Conservation (phyloP, 1,284 basidiomycete species). For the Melampsora larici-populina region DNA sequence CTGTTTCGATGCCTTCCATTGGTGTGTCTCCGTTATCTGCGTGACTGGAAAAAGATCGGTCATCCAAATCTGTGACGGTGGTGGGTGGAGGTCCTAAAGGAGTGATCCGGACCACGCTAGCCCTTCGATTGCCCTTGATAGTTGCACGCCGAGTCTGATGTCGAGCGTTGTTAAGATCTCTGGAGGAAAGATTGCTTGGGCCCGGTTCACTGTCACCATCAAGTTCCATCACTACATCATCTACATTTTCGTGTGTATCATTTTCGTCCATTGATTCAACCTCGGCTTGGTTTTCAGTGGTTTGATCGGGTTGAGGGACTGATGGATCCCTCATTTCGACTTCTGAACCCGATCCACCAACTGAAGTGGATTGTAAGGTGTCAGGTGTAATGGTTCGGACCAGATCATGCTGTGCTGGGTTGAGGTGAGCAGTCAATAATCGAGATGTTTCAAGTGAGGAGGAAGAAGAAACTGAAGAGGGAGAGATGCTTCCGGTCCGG, state of each 20-base stretch:
- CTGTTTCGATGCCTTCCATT: conserved; percentile 37
- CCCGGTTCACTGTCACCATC: conserved; percentile 18
- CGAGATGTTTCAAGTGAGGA: conserved; percentile 32
- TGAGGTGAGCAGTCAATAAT: conserved; percentile 6
- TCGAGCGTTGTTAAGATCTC: conserved; percentile 6
- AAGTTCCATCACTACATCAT: conserved; percentile 40
- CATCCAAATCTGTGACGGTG: conserved; percentile 36
- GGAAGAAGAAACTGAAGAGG: conserved; percentile 42
- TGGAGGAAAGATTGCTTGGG: conserved; percentile 23
- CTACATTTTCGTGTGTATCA: conserved; percentile 30
- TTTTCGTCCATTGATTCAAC: not conserved
- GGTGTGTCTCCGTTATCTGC: conserved; percentile 6
- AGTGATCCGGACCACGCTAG: conserved; percentile 32
- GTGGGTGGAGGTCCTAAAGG: conserved; percentile 23
- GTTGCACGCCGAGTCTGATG: conserved; percentile 34
- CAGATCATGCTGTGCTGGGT: conserved; percentile 23
- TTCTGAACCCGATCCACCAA: not conserved
- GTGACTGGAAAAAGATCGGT: conserved; percentile 8
- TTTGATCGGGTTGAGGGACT: not conserved
- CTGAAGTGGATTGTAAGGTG: conserved; percentile 3
- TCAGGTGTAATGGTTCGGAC: conserved; percentile 8
- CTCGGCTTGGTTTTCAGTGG: not conserved
- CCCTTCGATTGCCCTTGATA: conserved; percentile 28
- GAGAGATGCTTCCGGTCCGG: conserved; percentile 40
- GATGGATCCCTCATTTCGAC: not conserved